Conservation (phyloP, 805 yeast genomes). For the Saccharomycopsis sp. region DNA sequence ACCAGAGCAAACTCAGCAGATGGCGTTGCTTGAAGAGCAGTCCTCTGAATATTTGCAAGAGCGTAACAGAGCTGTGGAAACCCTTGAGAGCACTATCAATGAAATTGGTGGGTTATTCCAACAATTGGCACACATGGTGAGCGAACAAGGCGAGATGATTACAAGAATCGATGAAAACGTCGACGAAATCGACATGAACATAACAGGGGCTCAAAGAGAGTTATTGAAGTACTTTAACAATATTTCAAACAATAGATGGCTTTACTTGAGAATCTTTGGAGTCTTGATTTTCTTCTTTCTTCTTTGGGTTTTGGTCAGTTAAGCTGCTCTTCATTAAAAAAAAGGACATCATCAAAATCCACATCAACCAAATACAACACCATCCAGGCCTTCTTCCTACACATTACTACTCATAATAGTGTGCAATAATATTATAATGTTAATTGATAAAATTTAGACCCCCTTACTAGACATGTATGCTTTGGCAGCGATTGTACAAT, state of each 20-base stretch:
- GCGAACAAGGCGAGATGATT: conserved; percentile 92
- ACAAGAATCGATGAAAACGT: conserved; percentile 94
- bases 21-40: conserved; percentile 79
- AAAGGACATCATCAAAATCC: background rate
- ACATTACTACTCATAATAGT: too few relatives aligned
- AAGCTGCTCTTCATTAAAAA: conserved; percentile 8
- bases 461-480: too few relatives aligned
- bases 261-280: conserved; percentile 83
- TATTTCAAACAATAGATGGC: conserved; percentile 86
- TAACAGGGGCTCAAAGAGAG: conserved; percentile 90
- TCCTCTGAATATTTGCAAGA: conserved; percentile 64
- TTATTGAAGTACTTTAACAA: conserved; percentile 80
- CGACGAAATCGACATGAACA: conserved; percentile 84
- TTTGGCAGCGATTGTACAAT: too few relatives aligned
- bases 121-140: conserved; percentile 95
- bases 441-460: background rate
- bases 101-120: conserved; percentile 93
- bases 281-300: conserved; percentile 69
- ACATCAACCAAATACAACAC: background rate
- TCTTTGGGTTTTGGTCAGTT: conserved; percentile 72
- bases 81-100: conserved; percentile 93
- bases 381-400: background rate
- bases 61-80: conserved; percentile 84
- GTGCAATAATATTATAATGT: background rate
- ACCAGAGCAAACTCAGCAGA: conserved; percentile 80